Conservation (phyloP, 1,139 yeast genomes). For the Sugiyamaella novakii region DNA sequence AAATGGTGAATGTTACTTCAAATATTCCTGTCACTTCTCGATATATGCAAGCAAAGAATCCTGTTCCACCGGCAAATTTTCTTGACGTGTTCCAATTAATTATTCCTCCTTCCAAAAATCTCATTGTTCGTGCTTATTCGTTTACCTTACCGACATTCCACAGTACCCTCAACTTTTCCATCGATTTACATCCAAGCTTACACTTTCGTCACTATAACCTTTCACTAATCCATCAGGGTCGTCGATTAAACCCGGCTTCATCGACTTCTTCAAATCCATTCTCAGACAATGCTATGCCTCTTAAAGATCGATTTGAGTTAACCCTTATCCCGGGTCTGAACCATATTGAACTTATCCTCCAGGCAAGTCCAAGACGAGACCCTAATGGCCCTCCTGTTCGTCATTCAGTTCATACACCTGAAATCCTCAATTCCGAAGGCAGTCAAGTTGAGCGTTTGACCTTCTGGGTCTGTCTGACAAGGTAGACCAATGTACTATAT, state of each 20-base stretch:
- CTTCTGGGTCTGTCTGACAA: slow-evolving; percentile 21
- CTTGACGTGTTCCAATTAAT: slow-evolving; percentile 37
- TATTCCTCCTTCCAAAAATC: slow-evolving; percentile 38
- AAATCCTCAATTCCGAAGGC: slow-evolving; percentile 16
- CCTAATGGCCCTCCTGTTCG: slow-evolving; percentile 24
- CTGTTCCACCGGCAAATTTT: slow-evolving; percentile 27
- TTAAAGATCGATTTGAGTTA: slow-evolving; percentile 35
- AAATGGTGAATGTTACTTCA: slow-evolving; percentile 35
- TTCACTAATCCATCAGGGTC: slow-evolving; percentile 32
- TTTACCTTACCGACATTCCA: slow-evolving; percentile 41
- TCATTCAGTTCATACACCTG: slow-evolving; percentile 20
- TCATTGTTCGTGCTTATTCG: slow-evolving; percentile 37
- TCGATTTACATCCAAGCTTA: slow-evolving; percentile 37
- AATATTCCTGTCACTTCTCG: slow-evolving; percentile 33
- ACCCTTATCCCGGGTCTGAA: slow-evolving; percentile 36
- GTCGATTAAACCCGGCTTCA: slow-evolving; percentile 32
- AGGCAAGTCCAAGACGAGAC: slow-evolving; percentile 26
- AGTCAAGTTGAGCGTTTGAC: slow-evolving; percentile 22
- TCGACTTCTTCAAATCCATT: slow-evolving; percentile 35
- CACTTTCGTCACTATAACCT: slow-evolving; percentile 34
- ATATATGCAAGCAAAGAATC: slow-evolving; percentile 34
- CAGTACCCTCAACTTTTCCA: slow-evolving; percentile 36
- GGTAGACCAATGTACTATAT: slow-evolving; percentile 5
- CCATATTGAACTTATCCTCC: slow-evolving; percentile 33
- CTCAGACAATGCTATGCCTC: slow-evolving; percentile 33